phyloP scores from a whole-genome alignment of 1,139 yeast species.

The Williopsis jadinii region DNA sequence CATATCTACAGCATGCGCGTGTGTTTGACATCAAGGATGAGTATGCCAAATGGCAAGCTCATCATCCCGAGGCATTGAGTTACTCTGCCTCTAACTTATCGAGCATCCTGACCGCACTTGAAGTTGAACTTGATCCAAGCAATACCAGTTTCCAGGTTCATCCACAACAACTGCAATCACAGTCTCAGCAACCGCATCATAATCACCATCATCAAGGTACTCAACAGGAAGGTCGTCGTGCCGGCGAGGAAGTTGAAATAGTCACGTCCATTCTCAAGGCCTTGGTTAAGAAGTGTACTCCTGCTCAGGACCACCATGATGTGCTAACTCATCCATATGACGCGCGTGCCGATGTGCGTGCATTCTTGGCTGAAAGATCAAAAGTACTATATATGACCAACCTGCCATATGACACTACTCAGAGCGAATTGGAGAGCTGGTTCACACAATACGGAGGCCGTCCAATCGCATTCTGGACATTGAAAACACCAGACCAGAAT shows the following conservation, averaged over 20 bases:
- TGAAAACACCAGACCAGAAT: conserved; percentile 49
- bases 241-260: conserved; percentile 31
- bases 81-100: conserved; percentile 42
- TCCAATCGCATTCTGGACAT: conserved; percentile 86
- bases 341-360: conserved; percentile 58
- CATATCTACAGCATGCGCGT: conserved; percentile 67
- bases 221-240: conserved; percentile 4
- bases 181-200: not conserved
- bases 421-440: conserved; percentile 87
- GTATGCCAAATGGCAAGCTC: conserved; percentile 63
- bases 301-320: conserved; percentile 42
- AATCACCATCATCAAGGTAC: not conserved
- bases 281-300: conserved; percentile 48
- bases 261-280: conserved; percentile 41
- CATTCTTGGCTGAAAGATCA: conserved; percentile 66
- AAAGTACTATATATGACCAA: conserved; percentile 73
- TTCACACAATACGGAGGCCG: conserved; percentile 81
- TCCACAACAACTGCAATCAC: not conserved
- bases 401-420: conserved; percentile 81
- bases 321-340: conserved; percentile 74
- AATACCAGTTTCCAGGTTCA: not conserved
- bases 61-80: conserved; percentile 55
- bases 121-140: conserved; percentile 31
- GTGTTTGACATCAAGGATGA: conserved; percentile 74
- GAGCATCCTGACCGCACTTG: conserved; percentile 54